These are phyloP conservation scores for Penicillium sp. DNA, from an alignment of 2,329 filamentous ascomycete genomes.

Conservation along the genomic window DNA sequence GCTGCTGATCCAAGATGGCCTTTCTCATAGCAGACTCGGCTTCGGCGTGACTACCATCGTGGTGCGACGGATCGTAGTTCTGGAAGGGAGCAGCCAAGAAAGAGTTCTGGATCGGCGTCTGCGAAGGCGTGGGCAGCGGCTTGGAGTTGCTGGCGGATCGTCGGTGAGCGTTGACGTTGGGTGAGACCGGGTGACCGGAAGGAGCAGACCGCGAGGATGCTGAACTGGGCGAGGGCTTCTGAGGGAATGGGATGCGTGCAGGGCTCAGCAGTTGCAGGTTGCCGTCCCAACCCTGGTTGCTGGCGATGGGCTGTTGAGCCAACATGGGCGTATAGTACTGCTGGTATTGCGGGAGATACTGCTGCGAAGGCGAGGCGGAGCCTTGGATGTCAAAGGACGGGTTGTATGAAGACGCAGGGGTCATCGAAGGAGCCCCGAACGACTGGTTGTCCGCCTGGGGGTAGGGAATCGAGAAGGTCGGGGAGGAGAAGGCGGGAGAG, in stretches of 20 bases:
- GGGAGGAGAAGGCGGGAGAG: slow-evolving; percentile 31
- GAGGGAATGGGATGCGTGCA: slow-evolving; percentile 34
- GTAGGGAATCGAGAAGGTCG: slow-evolving; percentile 28
- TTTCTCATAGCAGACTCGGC: slow-evolving; percentile 62
- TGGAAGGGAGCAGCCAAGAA: slow-evolving; percentile 49
- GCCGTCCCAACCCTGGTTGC: slow-evolving; percentile 37
- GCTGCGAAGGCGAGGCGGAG: slow-evolving; percentile 33
- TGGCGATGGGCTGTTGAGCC: slow-evolving; percentile 37
- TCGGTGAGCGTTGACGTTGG: slow-evolving; percentile 34
- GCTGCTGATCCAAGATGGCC: slow-evolving; percentile 52
- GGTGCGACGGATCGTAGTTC: slow-evolving; percentile 43
- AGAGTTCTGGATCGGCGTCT: slow-evolving; percentile 53
- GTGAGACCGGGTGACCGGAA: slow-evolving; percentile 27
- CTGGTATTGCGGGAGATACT: slow-evolving; percentile 32
- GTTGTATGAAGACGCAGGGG: slow-evolving; percentile 39
- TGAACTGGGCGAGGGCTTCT: slow-evolving; percentile 43
- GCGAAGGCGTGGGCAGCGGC: slow-evolving; percentile 55
- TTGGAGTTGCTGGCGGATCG: slow-evolving; percentile 45
- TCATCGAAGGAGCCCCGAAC: slow-evolving; percentile 42
- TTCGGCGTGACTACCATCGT: slow-evolving; percentile 44
- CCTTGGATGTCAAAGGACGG: slow-evolving; percentile 36
- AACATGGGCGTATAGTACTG: slow-evolving; percentile 40
- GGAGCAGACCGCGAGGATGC: slow-evolving; percentile 43
- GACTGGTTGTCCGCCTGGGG: slow-evolving; percentile 30
- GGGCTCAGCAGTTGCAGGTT: slow-evolving; percentile 38